A percentile compares a stretch with the other conserved stretches of the same genome.
These are phyloP conservation scores for Ogataea minuta DNA, from an alignment of 805 yeast species.

Conservation along the genomic window DNA sequence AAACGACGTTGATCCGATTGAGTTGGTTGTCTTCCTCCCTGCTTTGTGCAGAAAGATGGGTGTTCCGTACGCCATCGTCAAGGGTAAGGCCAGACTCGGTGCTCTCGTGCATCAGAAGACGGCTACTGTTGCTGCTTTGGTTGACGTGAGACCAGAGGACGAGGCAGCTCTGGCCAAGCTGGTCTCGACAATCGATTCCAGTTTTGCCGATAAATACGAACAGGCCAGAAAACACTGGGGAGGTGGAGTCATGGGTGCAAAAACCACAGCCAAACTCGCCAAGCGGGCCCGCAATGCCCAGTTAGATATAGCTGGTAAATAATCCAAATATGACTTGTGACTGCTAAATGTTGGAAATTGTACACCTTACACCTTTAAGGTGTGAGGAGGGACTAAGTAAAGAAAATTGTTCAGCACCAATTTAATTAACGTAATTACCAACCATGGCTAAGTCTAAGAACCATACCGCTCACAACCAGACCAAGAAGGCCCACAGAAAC, in stretches of 20 bases:
- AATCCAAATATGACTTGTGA: slow-evolving; percentile 1
- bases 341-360: slow-evolving; percentile 6
- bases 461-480: slow-evolving; percentile 99
- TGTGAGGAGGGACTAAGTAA: too few species aligned
- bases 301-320: neutral
- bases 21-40: slow-evolving; percentile 94
- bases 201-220: slow-evolving; percentile 92
- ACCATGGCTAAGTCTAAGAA: slow-evolving; percentile 98
- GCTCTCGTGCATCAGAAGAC: slow-evolving; percentile 97
- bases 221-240: slow-evolving; percentile 99
- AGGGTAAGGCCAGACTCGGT: slow-evolving; percentile 98
- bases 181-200: slow-evolving; percentile 88
- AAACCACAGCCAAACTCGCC: slow-evolving; percentile 82
- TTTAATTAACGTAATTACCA: slow-evolving; percentile 25
- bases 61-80: slow-evolving; percentile 96
- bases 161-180: slow-evolving; percentile 92
- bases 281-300: slow-evolving; percentile 59
- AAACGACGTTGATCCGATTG: slow-evolving; percentile 99
- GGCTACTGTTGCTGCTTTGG: slow-evolving; percentile 94
- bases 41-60: slow-evolving; percentile 99
- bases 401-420: slow-evolving; percentile 1
- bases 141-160: slow-evolving; percentile 93
- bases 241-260: slow-evolving; percentile 97
- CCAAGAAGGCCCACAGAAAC: slow-evolving; percentile 99
- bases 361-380: slow-evolving; percentile 7